Evolutionary conservation across 352 stramenopile genomes (phyloP), one percentile per base, ranked within the genome.

Genomic region (Pythium periplocum): DNA sequence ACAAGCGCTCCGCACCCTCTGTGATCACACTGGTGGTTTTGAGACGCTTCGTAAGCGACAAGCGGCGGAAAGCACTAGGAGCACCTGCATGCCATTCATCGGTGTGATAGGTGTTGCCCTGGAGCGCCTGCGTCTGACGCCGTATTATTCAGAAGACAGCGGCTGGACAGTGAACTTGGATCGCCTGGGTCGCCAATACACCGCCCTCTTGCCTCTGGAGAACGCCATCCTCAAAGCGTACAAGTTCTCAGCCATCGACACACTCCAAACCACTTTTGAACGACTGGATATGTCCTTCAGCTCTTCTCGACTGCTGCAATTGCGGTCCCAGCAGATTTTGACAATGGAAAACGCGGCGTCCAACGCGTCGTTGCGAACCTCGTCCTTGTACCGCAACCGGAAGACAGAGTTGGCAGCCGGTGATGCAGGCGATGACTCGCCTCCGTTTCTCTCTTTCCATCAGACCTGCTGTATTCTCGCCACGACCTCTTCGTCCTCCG

Each of bases 21-120:
- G 81, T 52, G 76, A 89, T 52, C 77, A 91, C 51, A 66, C 61
- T 3, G 81, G 81, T 5, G 81, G 81, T 8, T 91, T 91, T 35
- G 76, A 91, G 46, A 86, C 73, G 17, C 62, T 91, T 9, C 68
- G 78, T 32, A 73, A 77, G 35, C 78, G 78, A 26, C 81, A 91
- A 41, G 68, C 59, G 6, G 33, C 54, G 7, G 61, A 86, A 48
- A 83, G 69, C 35, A 58, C 36, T 26, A 71, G 66, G 6, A 49
- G 56, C 32, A 64, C 55, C 26, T 76, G 76, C 26, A 72, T 91
- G n/a, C 81, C 81, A 31, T 91, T 91, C 48, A 71, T 91, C 26
- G 81, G 81, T 2, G 78, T 91, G 2, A 71, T 91, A 36, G 78
- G 76, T 0, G 73, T 86, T 9, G 73, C 81, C 43, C 71, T 91